Evolutionary conservation across 139 green algal genomes (phyloP), one percentile per base, ranked within the genome.

Genomic region (Spirogloea muscicola): DNA sequence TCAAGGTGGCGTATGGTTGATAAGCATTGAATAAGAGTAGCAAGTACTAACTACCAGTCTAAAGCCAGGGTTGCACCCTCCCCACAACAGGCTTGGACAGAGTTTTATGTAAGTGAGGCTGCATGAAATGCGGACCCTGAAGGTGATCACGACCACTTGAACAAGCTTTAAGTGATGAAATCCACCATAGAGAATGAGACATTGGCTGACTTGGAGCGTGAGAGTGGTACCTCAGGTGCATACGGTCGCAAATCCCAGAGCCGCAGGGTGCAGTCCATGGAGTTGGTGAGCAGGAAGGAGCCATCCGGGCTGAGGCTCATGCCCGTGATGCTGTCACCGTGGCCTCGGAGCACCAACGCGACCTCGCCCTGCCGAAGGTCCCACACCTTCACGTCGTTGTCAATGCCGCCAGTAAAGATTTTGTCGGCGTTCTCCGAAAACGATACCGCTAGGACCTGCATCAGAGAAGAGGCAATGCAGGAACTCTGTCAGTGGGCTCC

Each of bases 261-360:
- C 10, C 91, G 69, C 49, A 97, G 85, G 41, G 93, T 96, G 82
- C 93, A 91, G 84, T 98, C 93, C 89, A 96, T 96, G 16, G 79
- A 65, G 83, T 97, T 97, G 25, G 80, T 91, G 0, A 98, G 88
- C 68, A 97, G 83, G 83, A 93, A 86, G 13, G 72, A 85, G 63
- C 43, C 93, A 37, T 94, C 90, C n/a, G 90, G 88, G 49, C 76
- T 90, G n/a, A 95, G n/a, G 10, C 68, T 13, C 58, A 43, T 43
- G 33, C 91, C 91, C 9, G 93, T 80, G 80, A 84, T 74, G 25
- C 59, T 82, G 60, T 82, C 75, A 1, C 2, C 39, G 63, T 85
- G 80, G 5, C 79, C 79, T 7, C 74, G 70, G 36, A 96, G 78
- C 3, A 57, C 88, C 61, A 95, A 74, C 2, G 37, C 49, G 40